phyloP scores from a whole-genome alignment of 768 basidiomycete genomes.

The Pleurotus platypus region DNA sequence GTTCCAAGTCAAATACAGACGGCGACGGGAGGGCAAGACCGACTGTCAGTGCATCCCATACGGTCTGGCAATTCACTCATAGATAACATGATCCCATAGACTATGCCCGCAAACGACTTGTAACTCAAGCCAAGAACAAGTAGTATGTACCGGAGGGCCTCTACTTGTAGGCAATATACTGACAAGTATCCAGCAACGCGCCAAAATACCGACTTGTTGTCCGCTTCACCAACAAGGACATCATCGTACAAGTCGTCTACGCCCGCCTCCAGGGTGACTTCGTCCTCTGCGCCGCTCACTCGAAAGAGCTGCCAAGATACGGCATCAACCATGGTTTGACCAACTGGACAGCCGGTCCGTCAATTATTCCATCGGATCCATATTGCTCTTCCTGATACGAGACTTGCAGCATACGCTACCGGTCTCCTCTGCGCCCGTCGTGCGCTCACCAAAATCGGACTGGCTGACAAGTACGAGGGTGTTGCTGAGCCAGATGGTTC shows the following conservation, averaged over 20 bases:
- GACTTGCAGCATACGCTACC: constrained; percentile 81
- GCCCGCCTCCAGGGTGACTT: constrained; percentile 98
- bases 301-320: constrained; percentile 89
- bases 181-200: constrained; percentile 58
- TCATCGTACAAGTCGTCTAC: constrained; percentile 94
- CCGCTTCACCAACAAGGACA: constrained; percentile 96
- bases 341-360: constrained; percentile 93
- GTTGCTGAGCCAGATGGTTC: constrained; percentile 88
- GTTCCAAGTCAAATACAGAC: constrained; percentile 98
- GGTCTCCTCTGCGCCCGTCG: constrained; percentile 94
- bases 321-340: constrained; percentile 98
- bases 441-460: constrained; percentile 90
- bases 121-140: constrained; percentile 99
- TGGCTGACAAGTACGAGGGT: constrained; percentile 98
- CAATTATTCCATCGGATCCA: neutral
- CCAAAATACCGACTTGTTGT: constrained; percentile 99
- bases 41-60: constrained; percentile 63
- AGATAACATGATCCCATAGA: constrained; percentile 39
- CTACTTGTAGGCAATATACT: neutral
- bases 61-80: neutral
- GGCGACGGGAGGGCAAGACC: constrained; percentile 97
- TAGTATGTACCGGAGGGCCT: constrained; percentile 52
- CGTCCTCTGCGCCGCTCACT: constrained; percentile 83
- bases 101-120: constrained; percentile 96
- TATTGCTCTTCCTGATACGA: neutral